These are phyloP conservation scores for Coleophoma eucalyptorum DNA, from an alignment of 2,329 filamentous ascomycete genomes.

Conservation along the genomic window DNA sequence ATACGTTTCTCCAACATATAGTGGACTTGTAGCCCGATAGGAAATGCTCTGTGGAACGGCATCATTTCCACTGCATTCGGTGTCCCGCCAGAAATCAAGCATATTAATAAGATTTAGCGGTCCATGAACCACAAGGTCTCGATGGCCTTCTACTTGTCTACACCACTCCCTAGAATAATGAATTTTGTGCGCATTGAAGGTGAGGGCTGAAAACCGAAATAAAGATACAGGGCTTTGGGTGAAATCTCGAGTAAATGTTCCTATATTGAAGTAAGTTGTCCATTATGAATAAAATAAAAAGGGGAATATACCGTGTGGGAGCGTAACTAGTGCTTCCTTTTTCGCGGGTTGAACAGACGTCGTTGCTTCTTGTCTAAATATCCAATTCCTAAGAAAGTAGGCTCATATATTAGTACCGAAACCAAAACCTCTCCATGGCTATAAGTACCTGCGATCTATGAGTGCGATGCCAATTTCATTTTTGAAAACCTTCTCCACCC, in stretches of 20 bases:
- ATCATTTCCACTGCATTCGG: conserved; percentile 10
- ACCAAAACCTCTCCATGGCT: conserved; percentile 18
- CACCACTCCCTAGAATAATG: conserved; percentile 65
- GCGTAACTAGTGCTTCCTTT: conserved; percentile 6
- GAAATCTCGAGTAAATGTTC: conserved; percentile 22
- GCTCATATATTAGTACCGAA: too few species aligned
- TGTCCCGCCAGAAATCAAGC: conserved; percentile 62
- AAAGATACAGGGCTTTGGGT: conserved; percentile 34
- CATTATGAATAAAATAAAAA: neutral
- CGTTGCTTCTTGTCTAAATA: conserved; percentile 23
- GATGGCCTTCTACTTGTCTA: conserved; percentile 50
- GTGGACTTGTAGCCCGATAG: conserved; percentile 44
- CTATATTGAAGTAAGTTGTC: neutral
- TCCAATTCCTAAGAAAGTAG: conserved; percentile 28
- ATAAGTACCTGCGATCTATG: conserved; percentile 45
- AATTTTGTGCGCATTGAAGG: conserved; percentile 83
- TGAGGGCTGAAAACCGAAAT: conserved; percentile 80
- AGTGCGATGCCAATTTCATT: conserved; percentile 47
- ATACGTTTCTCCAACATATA: conserved; percentile 45
- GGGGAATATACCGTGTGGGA: conserved; percentile 13
- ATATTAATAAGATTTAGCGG: conserved; percentile 73
- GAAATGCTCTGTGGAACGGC: conserved; percentile 36
- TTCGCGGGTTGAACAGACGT: conserved; percentile 16
- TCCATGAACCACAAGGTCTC: conserved; percentile 72
- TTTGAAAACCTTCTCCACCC: conserved; percentile 57